These are phyloP conservation scores for Lentinus brumalis DNA, from an alignment of 768 basidiomycete species.

Conservation along the genomic window DNA sequence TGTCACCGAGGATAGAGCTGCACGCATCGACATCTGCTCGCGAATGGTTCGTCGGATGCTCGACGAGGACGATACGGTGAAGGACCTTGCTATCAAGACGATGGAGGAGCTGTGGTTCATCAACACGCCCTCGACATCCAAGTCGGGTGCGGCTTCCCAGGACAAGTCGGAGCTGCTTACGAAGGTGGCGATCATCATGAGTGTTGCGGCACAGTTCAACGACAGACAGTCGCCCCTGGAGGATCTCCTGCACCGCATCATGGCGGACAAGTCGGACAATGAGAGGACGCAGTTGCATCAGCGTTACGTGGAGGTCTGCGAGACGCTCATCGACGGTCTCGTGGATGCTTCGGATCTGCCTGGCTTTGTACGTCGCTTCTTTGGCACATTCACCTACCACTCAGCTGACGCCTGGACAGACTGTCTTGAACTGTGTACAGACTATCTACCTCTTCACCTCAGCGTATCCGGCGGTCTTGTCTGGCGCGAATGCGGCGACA, in stretches of 20 bases:
- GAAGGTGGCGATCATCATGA: slow-evolving; percentile 84
- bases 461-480: slow-evolving; percentile 84
- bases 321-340: slow-evolving; percentile 81
- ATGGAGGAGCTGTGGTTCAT: slow-evolving; percentile 92
- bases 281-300: slow-evolving; percentile 56
- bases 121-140: slow-evolving; percentile 13
- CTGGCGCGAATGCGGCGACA: slow-evolving; percentile 79
- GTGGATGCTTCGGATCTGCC: slow-evolving; percentile 84
- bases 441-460: slow-evolving; percentile 83
- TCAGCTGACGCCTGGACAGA: slow-evolving; percentile 43
- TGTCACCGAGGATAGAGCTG: slow-evolving; percentile 57
- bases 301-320: slow-evolving; percentile 82
- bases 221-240: slow-evolving; percentile 86
- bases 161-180: slow-evolving; percentile 58
- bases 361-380: slow-evolving; percentile 60
- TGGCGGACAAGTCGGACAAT: slow-evolving; percentile 65
- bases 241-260: slow-evolving; percentile 81
- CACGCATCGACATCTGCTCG: slow-evolving; percentile 78
- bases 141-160: slow-evolving; percentile 27
- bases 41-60: slow-evolving; percentile 81
- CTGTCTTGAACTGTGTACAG: slow-evolving; percentile 79
- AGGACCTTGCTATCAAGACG: slow-evolving; percentile 88
- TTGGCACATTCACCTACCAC: not conserved
- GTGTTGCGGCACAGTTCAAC: slow-evolving; percentile 77
- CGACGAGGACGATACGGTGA: slow-evolving; percentile 95